Evolutionary conservation across 176 grass and related monocot species (phyloP).

Genomic region (Triticum aestivum): DNA sequence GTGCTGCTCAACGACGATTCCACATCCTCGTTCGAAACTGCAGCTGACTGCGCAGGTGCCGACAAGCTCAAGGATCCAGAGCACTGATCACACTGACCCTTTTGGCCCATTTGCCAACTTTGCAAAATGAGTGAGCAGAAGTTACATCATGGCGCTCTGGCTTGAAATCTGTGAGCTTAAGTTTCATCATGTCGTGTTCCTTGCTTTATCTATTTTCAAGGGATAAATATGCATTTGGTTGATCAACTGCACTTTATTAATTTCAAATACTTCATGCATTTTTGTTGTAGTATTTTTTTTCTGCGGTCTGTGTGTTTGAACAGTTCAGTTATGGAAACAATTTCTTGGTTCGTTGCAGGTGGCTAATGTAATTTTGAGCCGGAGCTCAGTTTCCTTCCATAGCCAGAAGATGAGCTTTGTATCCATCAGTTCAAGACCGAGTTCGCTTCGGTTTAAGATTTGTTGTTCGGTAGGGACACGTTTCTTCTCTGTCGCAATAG

Average conservation of each 20-base stretch:
- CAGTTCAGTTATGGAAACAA: constrained; percentile 15
- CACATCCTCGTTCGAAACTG: too few relatives aligned
- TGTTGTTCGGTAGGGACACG: constrained; percentile 55
- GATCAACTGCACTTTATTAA: neutral
- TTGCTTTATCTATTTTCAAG: neutral
- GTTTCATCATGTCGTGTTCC: neutral
- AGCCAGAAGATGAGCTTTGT: constrained; percentile 36
- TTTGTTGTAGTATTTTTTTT: neutral
- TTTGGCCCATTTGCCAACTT: too few relatives aligned
- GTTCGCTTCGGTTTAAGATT: constrained; percentile 39
- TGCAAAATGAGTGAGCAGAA: too few relatives aligned
- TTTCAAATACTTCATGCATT: neutral
- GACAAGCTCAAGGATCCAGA: too few relatives aligned
- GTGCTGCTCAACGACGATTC: too few relatives aligned
- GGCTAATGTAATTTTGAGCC: constrained; percentile 30
- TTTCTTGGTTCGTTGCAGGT: constrained; percentile 48
- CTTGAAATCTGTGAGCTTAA: neutral
- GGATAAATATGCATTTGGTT: neutral
- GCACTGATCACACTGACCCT: too few relatives aligned
- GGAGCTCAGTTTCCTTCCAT: constrained; percentile 47
- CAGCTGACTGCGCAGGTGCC: too few relatives aligned
- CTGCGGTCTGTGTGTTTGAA: neutral
- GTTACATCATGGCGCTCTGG: too few relatives aligned
- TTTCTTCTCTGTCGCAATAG: neutral
- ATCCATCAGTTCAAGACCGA: constrained; percentile 45